phyloP scores from a whole-genome alignment of 208 protist species.

The Trypanosomatidae sp. region DNA sequence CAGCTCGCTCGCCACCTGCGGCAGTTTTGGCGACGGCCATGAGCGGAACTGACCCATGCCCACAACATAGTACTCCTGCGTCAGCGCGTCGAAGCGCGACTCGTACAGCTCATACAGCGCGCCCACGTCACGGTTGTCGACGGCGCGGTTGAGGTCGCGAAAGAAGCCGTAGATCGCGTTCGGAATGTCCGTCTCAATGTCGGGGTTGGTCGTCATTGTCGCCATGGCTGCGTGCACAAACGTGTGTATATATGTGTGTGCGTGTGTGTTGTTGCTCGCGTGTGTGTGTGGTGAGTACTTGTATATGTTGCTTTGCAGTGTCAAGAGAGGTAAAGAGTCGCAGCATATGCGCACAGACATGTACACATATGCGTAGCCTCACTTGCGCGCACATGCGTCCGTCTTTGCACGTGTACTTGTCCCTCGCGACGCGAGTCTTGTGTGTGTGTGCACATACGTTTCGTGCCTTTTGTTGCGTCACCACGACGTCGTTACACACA shows the following conservation, averaged over 20 bases:
- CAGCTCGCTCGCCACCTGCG: conserved; percentile 48
- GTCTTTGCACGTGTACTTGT: no score
- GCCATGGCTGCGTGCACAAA: neutral
- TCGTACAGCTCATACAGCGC: conserved; percentile 75
- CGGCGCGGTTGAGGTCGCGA: conserved; percentile 46
- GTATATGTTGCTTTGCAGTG: neutral
- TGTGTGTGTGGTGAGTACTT: neutral
- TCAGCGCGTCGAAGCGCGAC: conserved; percentile 52
- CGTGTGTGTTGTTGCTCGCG: conserved; percentile 6
- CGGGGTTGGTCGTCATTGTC: conserved; percentile 74
- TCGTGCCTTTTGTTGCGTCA: no score
- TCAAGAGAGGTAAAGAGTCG: neutral
- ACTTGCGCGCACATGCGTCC: no score
- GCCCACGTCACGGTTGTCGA: conserved; percentile 46
- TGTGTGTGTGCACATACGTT: no score
- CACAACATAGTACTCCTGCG: conserved; percentile 60
- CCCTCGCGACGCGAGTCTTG: no score
- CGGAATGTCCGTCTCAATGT: conserved; percentile 84
- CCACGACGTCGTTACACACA: no score
- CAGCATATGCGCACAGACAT: neutral
- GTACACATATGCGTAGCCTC: no score
- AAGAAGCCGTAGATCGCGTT: conserved; percentile 70
- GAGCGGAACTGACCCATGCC: conserved; percentile 48
- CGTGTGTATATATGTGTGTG: neutral
- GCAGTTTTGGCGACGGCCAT: conserved; percentile 54